These are phyloP conservation scores for Sugiyamaella boreocaroliniensis DNA, from an alignment of 805 yeast species.

Conservation along the genomic window DNA sequence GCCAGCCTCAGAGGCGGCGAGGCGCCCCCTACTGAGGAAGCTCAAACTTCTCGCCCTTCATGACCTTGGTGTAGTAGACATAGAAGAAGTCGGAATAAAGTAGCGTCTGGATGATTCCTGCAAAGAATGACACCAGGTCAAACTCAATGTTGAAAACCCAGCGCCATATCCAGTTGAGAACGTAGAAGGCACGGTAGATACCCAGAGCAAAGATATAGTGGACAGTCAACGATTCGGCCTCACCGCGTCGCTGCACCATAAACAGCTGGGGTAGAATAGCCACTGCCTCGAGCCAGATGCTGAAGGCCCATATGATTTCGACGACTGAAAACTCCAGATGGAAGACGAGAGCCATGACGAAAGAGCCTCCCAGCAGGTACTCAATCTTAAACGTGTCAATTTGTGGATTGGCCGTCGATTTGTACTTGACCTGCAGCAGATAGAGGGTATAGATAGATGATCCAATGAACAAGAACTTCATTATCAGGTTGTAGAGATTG, in stretches of 20 bases:
- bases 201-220: constrained; percentile 96
- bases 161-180: constrained; percentile 94
- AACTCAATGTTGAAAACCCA: constrained; percentile 54
- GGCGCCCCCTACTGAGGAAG: constrained; percentile 44
- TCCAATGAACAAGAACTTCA: constrained; percentile 76
- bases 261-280: constrained; percentile 91
- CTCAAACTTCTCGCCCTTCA: constrained; percentile 70
- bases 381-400: constrained; percentile 70
- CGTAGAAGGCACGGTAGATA: constrained; percentile 76
- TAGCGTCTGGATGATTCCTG: constrained; percentile 81
- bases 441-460: constrained; percentile 71
- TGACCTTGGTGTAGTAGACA: constrained; percentile 71
- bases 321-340: constrained; percentile 54
- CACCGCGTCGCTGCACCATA: constrained; percentile 82
- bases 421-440: constrained; percentile 57
- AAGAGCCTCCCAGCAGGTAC: constrained; percentile 61
- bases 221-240: constrained; percentile 77
- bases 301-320: constrained; percentile 73
- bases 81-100: constrained; percentile 94
- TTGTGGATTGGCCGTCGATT: constrained; percentile 49
- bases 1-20: too few species aligned
- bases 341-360: constrained; percentile 53
- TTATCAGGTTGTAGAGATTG: constrained; percentile 64
- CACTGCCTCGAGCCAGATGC: constrained; percentile 86
- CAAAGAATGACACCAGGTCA: constrained; percentile 63